Evolutionary conservation across 805 yeast species (phyloP).

Genomic region (Hanseniaspora pseudoguilliermondii): DNA sequence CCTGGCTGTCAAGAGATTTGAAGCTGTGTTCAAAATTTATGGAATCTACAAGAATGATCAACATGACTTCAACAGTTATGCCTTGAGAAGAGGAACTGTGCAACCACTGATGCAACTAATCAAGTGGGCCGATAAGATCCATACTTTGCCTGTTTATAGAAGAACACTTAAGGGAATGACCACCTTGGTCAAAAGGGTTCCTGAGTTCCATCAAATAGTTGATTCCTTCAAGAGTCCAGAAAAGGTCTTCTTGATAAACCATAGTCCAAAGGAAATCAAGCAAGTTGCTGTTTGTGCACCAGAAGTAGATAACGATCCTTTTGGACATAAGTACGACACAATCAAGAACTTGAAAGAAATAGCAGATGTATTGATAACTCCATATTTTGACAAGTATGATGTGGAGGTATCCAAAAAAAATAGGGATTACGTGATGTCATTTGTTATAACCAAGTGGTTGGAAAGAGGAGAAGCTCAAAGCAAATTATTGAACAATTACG

Average conservation of each 20-base stretch:
- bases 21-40: conserved; percentile 53
- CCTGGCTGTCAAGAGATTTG: conserved; percentile 66
- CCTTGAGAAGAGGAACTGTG: conserved; percentile 82
- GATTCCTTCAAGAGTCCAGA: neutral
- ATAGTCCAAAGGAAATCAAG: conserved; percentile 41
- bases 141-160: conserved; percentile 54
- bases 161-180: conserved; percentile 58
- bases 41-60: conserved; percentile 70
- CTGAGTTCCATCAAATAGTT: conserved; percentile 11
- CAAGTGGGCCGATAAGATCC: conserved; percentile 70
- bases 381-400: conserved; percentile 30
- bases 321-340: conserved; percentile 35
- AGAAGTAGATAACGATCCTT: conserved; percentile 39
- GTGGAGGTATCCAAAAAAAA: conserved; percentile 35
- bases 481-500: neutral
- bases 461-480: neutral
- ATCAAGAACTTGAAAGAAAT: conserved; percentile 29
- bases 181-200: conserved; percentile 25
- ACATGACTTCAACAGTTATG: conserved; percentile 86
- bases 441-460: conserved; percentile 8
- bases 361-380: conserved; percentile 33
- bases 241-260: conserved; percentile 30
- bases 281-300: conserved; percentile 30
- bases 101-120: conserved; percentile 67
- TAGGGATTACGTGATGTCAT: conserved; percentile 22